These are phyloP conservation scores for Zychaea mexicana DNA, from an alignment of 371 early-diverging fungal species.

Conservation along the genomic window DNA sequence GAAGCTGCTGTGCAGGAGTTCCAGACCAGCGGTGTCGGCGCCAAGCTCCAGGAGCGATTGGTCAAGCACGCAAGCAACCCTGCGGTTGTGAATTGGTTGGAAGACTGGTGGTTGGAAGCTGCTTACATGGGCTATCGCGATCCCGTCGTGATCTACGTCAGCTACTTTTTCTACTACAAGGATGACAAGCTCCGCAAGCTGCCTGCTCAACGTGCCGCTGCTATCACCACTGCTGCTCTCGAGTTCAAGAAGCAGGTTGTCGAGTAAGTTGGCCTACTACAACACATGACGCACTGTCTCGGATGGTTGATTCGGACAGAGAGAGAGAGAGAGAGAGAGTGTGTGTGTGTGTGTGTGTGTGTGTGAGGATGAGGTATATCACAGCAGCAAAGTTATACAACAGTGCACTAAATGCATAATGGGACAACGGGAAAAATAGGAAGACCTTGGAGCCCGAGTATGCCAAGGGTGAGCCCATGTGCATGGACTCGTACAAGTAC, in stretches of 20 bases:
- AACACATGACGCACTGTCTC: background rate
- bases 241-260: conserved; percentile 85
- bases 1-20: conserved; percentile 78
- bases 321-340: background rate
- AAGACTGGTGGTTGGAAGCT: conserved; percentile 94
- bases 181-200: conserved; percentile 79
- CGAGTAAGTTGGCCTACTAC: conserved; percentile 31
- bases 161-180: conserved; percentile 84
- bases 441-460: conserved; percentile 87
- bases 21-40: conserved; percentile 76
- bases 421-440: conserved; percentile 25
- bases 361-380: too few relatives aligned
- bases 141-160: conserved; percentile 88
- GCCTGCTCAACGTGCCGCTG: conserved; percentile 86
- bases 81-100: conserved; percentile 84
- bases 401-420: too few relatives aligned
- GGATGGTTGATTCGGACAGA: background rate
- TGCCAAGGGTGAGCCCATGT: conserved; percentile 78
- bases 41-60: conserved; percentile 83
- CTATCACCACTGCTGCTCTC: conserved; percentile 84
- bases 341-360: too few relatives aligned
- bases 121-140: conserved; percentile 96
- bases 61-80: conserved; percentile 68
- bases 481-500: conserved; percentile 90
- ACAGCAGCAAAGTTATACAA: too few relatives aligned